phyloP scores from a whole-genome alignment of 2,329 filamentous ascomycete genomes.

The Clonostachys chloroleuca region DNA sequence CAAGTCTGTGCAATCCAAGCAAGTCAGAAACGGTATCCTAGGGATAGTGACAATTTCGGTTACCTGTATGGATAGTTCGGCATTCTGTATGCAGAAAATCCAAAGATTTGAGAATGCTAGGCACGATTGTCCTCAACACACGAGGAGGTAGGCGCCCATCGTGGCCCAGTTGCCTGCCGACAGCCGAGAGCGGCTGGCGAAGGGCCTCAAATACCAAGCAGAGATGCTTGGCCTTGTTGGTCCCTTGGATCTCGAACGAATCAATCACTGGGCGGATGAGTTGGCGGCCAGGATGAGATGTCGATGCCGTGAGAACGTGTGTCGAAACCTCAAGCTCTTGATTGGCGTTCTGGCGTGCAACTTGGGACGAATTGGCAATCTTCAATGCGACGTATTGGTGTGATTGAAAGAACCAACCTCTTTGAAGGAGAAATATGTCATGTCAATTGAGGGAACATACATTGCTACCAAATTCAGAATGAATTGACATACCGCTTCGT shows the following conservation, averaged over 20 bases:
- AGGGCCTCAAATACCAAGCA: slow-evolving; percentile 15
- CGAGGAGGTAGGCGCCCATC: slow-evolving; percentile 11
- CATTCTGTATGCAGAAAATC: slow-evolving; percentile 33
- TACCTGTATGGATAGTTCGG: slow-evolving; percentile 32
- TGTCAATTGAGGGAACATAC: no score
- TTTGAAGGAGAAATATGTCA: no score
- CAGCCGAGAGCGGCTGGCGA: slow-evolving; percentile 16
- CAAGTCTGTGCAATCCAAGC: slow-evolving; percentile 9
- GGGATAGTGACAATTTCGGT: no score
- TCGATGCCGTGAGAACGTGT: slow-evolving; percentile 11
- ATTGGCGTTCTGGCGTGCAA: slow-evolving; percentile 10
- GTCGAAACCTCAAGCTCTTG: slow-evolving; percentile 14
- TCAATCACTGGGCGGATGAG: slow-evolving; percentile 12
- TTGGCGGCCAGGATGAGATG: slow-evolving; percentile 11
- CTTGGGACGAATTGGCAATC: slow-evolving; percentile 15
- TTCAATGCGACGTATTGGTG: slow-evolving; percentile 15
- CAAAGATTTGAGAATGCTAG: slow-evolving; percentile 26
- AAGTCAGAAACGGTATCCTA: slow-evolving; percentile 1
- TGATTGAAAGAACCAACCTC: no score
- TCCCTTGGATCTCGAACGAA: slow-evolving; percentile 12
- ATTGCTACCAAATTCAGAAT: no score
- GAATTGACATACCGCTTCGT: slow-evolving; percentile 9
- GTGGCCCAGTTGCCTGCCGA: slow-evolving; percentile 12
- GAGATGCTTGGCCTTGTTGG: slow-evolving; percentile 8
- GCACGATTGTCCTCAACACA: slow-evolving; percentile 16